Evolutionary conservation across 2,329 filamentous ascomycete species (phyloP).

Genomic region (Aurifilum marmelostoma): DNA sequence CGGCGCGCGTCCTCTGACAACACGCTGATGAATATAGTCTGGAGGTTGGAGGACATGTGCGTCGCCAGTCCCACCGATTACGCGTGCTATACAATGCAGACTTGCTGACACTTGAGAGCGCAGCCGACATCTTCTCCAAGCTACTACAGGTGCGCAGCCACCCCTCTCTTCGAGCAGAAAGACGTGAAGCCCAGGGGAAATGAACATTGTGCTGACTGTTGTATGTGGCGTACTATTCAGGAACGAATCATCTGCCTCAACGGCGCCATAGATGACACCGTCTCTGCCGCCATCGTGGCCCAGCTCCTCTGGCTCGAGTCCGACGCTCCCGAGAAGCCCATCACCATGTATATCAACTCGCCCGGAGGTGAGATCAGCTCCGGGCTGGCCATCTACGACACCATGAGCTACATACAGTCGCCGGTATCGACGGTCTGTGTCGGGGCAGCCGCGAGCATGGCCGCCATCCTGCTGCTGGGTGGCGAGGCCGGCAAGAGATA

Average conservation of each 20-base stretch:
- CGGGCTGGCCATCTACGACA: slow-evolving; percentile 92
- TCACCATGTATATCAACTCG: slow-evolving; percentile 97
- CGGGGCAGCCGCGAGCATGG: slow-evolving; percentile 94
- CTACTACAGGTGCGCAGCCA: slow-evolving; percentile 64
- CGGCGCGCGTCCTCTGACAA: slow-evolving; percentile 11
- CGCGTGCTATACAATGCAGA: slow-evolving; percentile 10
- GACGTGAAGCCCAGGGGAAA: slow-evolving; percentile 36
- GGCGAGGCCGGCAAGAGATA: slow-evolving; percentile 84
- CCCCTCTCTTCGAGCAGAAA: slow-evolving; percentile 1
- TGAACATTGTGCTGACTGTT: slow-evolving; percentile 26
- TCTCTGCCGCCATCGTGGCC: slow-evolving; percentile 92
- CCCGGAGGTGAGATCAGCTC: slow-evolving; percentile 92
- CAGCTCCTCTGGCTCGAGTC: slow-evolving; percentile 98
- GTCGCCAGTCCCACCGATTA: slow-evolving; percentile 37
- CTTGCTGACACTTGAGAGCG: slow-evolving; percentile 34
- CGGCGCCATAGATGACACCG: slow-evolving; percentile 84
- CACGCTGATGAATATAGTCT: slow-evolving; percentile 54
- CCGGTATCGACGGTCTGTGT: slow-evolving; percentile 95
- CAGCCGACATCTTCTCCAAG: slow-evolving; percentile 83
- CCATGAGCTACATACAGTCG: slow-evolving; percentile 94
- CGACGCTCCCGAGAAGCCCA: slow-evolving; percentile 91
- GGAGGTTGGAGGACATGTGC: slow-evolving; percentile 78
- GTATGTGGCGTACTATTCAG: slow-evolving; percentile 42
- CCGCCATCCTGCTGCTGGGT: slow-evolving; percentile 82
- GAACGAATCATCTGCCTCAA: slow-evolving; percentile 96